Base-by-base conservation (phyloP, 2,329 filamentous ascomycete species). In the Calonectria pauciramosa region DNA sequence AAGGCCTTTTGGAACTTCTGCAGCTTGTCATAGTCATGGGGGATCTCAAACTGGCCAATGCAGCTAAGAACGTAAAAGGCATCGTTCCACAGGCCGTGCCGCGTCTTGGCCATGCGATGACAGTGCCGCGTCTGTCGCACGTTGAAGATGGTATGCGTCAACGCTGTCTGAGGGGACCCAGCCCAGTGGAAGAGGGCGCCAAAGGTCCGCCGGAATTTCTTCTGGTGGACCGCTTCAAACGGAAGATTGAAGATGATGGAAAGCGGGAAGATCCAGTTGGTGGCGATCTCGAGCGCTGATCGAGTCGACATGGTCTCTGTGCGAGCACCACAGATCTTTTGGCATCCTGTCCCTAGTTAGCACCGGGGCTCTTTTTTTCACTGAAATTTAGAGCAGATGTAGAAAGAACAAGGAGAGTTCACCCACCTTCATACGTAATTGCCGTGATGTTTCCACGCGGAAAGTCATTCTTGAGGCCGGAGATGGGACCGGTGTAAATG, bases 121-220 rank as follows among this genome's bases (percentile, higher is more conserved):
- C 68, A 71, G 23, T 71, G 68, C 14, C 68, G 32, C 11, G 60
- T 71, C 41, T 71, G 68, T 8, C 68, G 59, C 16, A 71, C 68
- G 30, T 71, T 71, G 32, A 64, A 71, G 23, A 71, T 71, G 18
- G 68, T 71, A 18, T 71, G 56, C 18, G 68, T 71, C 59, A 71
- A 20, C 7, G 68, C 68, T 13, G 68, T 71, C 44, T 71, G 68
- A 4, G 68, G 68, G 23, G 68, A 71, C 26, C 68, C 68, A 7
- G 63, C 32, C 68, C 68, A 71, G 47, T 71, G 56, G 44, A 65
- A 56, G 7, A 71, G 56, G 11, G 68, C 59, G 36, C 34, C 41
- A 20, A 71, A 47, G n/a, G 68, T 71, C 11, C 41, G 26, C 13
- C 44, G 49, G 36, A 66, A 65, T 20, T 71, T 71, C 36, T 71